These are phyloP conservation scores for Starmerella vaccinii DNA, from an alignment of 805 yeast genomes.

Conservation along the genomic window DNA sequence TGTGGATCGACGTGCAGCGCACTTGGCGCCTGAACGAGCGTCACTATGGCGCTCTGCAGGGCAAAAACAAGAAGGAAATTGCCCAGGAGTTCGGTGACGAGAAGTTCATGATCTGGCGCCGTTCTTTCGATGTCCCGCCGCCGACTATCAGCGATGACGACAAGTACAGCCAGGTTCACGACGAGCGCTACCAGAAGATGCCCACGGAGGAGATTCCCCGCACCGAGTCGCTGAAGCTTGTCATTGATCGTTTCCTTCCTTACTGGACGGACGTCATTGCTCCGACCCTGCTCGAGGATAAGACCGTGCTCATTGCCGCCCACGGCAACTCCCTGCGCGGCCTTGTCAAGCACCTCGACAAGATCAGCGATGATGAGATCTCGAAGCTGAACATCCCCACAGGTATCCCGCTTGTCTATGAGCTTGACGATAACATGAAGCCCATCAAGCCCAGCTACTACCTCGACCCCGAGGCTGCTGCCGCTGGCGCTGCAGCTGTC, in stretches of 20 bases:
- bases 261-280: constrained; percentile 93
- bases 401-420: constrained; percentile 96
- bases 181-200: constrained; percentile 71
- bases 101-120: constrained; percentile 93
- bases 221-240: constrained; percentile 89
- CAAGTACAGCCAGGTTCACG: constrained; percentile 75
- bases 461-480: constrained; percentile 99
- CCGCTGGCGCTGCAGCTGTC: constrained; percentile 98
- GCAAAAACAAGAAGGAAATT: constrained; percentile 94
- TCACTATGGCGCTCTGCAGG: constrained; percentile 98
- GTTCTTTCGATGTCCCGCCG: constrained; percentile 94
- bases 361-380: constrained; percentile 82
- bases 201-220: constrained; percentile 83
- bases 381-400: constrained; percentile 95
- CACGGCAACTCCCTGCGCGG: constrained; percentile 99
- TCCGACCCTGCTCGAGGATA: constrained; percentile 69
- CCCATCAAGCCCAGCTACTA: constrained; percentile 91
- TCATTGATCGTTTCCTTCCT: constrained; percentile 91
- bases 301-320: constrained; percentile 88
- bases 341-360: constrained; percentile 88
- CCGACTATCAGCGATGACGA: constrained; percentile 72
- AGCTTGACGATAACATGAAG: constrained; percentile 73
- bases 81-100: constrained; percentile 80
- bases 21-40: constrained; percentile 98
- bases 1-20: constrained; percentile 85